phyloP scores from a whole-genome alignment of 768 basidiomycete genomes.

The Royoungia palumana region DNA sequence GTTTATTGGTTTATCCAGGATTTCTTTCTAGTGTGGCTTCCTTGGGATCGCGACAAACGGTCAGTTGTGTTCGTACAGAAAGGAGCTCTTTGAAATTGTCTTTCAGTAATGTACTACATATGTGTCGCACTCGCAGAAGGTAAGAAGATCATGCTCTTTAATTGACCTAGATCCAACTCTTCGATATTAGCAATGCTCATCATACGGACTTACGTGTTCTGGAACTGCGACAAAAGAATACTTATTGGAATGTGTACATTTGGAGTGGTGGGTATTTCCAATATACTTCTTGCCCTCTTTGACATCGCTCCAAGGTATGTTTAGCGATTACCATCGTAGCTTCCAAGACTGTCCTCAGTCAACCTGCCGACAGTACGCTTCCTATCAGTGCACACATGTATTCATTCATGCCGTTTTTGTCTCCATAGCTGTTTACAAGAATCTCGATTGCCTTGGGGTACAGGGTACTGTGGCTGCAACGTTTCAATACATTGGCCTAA shows the following conservation, averaged over 20 bases:
- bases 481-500: conserved; percentile 7
- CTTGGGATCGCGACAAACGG: conserved; percentile 11
- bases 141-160: conserved; percentile 1
- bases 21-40: conserved; percentile 10
- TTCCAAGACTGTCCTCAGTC: not conserved
- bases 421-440: conserved; percentile 6
- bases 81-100: not conserved
- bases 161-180: not conserved
- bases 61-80: not conserved
- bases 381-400: not conserved
- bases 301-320: conserved; percentile 3
- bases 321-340: not conserved
- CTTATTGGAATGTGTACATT: conserved; percentile 14
- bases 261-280: conserved; percentile 6
- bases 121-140: conserved; percentile 16
- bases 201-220: conserved; percentile 19
- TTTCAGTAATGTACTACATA: conserved; percentile 14
- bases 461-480: conserved; percentile 5
- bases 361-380: conserved; percentile 5
- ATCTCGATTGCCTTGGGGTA: conserved; percentile 9
- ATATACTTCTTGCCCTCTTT: not conserved
- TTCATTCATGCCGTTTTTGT: not conserved
- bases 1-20: not conserved
- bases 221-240: conserved; percentile 14
- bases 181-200: conserved; percentile 14